Conservation (phyloP, 73 alveolate species). For the Paramecium biaurelia region DNA sequence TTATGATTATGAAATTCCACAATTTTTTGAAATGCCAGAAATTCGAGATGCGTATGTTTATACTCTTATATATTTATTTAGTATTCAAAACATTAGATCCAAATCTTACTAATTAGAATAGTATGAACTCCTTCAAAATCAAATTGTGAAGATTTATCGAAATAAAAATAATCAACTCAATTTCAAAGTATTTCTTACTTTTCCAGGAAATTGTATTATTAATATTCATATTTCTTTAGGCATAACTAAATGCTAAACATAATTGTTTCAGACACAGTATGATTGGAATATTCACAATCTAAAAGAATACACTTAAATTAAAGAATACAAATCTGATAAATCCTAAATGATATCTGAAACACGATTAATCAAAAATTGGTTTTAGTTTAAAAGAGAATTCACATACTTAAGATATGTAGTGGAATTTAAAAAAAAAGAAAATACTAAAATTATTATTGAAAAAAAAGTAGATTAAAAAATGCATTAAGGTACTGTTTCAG, state of each 20-base stretch:
- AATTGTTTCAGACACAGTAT: background rate
- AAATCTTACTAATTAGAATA: background rate
- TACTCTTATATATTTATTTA: background rate
- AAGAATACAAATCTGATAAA: background rate
- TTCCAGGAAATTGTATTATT: slow-evolving; percentile 3
- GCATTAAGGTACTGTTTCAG: background rate
- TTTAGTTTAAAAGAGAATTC: slow-evolving; percentile 1
- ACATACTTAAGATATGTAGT: background rate
- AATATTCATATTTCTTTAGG: background rate
- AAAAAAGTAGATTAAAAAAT: background rate
- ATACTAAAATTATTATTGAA: background rate
- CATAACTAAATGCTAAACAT: background rate
- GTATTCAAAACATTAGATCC: background rate
- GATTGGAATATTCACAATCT: background rate
- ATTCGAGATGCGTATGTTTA: background rate
- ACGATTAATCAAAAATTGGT: background rate
- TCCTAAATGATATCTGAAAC: background rate
- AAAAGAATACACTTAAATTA: background rate
- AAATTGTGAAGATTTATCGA: background rate
- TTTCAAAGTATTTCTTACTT: background rate
- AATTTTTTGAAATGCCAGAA: background rate
- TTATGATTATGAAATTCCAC: slow-evolving; percentile 6
- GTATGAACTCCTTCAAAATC: background rate
- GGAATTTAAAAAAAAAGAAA: background rate
- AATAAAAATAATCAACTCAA: background rate